A percentile compares a stretch with the other conserved stretches of the same genome.
These are phyloP conservation scores for Chalciporus chontae DNA, from an alignment of 768 basidiomycete species.

Conservation along the genomic window DNA sequence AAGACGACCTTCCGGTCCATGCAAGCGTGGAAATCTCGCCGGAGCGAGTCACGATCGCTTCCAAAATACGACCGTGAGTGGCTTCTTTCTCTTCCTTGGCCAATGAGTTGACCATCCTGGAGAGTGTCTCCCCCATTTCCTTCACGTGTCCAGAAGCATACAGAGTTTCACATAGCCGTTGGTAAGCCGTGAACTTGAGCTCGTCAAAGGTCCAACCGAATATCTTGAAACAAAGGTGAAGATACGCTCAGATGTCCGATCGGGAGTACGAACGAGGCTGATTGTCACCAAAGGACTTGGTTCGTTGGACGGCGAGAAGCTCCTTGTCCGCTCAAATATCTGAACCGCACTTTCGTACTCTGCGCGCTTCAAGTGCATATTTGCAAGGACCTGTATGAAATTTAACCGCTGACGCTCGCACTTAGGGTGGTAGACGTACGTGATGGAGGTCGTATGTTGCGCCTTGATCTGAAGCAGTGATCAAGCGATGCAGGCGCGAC, in stretches of 20 bases:
- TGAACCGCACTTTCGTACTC: background rate
- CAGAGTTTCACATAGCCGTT: background rate
- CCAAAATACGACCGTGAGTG: background rate
- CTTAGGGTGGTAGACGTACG: background rate
- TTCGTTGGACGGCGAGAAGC: background rate
- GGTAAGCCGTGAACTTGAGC: background rate
- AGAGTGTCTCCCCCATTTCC: background rate
- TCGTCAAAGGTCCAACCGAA: background rate
- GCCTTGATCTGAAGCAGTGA: background rate
- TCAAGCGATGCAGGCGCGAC: background rate
- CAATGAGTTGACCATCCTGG: background rate
- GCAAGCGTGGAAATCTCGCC: background rate
- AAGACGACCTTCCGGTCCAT: background rate
- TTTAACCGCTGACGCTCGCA: too few species aligned
- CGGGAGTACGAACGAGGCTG: background rate
- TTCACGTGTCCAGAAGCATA: background rate
- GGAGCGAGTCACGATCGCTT: background rate
- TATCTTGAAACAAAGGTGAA: background rate
- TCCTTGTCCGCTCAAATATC: background rate
- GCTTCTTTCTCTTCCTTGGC: background rate
- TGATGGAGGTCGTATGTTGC: background rate
- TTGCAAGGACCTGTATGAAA: background rate
- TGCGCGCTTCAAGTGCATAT: background rate
- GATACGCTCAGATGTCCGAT: too few species aligned
- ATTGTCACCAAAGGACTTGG: background rate